Percentiles rank a stretch among this genome's conserved stretches.
These are phyloP conservation scores for Globisporangium alternatum DNA, from an alignment of 352 stramenopile genomes.

Conservation along the genomic window DNA sequence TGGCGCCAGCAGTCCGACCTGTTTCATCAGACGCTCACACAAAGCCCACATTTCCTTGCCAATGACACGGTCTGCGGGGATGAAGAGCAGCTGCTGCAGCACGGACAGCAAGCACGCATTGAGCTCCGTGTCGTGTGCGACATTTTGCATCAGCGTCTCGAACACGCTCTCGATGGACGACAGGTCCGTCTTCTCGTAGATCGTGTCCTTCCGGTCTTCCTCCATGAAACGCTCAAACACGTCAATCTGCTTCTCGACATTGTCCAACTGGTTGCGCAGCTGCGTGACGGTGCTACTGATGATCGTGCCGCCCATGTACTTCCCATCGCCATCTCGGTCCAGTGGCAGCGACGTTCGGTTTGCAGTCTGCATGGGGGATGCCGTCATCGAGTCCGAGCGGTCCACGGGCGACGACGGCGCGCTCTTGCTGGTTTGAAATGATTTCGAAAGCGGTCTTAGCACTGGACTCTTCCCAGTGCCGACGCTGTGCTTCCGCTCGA, in stretches of 20 bases:
- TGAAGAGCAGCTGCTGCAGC: slow-evolving; percentile 84
- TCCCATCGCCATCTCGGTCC: slow-evolving; percentile 11
- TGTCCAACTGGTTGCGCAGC: slow-evolving; percentile 79
- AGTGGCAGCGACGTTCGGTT: slow-evolving; percentile 21
- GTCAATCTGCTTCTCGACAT: slow-evolving; percentile 88
- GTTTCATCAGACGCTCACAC: slow-evolving; percentile 71
- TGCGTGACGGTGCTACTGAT: slow-evolving; percentile 74
- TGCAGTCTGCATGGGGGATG: slow-evolving; percentile 11
- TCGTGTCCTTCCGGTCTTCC: slow-evolving; percentile 83
- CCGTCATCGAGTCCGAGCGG: slow-evolving; percentile 18
- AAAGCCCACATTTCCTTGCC: slow-evolving; percentile 88
- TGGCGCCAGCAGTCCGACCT: slow-evolving; percentile 70
- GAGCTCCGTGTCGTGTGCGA: slow-evolving; percentile 59
- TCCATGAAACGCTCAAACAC: slow-evolving; percentile 88
- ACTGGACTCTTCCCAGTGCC: slow-evolving; percentile 14
- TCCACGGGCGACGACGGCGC: slow-evolving; percentile 54
- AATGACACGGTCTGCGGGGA: slow-evolving; percentile 74
- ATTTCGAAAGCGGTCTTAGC: slow-evolving; percentile 5
- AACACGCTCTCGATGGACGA: slow-evolving; percentile 71
- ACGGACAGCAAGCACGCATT: slow-evolving; percentile 76
- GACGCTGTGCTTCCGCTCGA: slow-evolving; percentile 13
- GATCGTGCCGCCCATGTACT: slow-evolving; percentile 36
- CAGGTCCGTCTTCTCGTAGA: slow-evolving; percentile 80
- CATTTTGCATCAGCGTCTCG: slow-evolving; percentile 46
- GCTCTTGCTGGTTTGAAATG: slow-evolving; percentile 37